These are phyloP conservation scores for Aspergillus saccharolyticus DNA, from an alignment of 495 filamentous ascomycete species.

Conservation along the genomic window DNA sequence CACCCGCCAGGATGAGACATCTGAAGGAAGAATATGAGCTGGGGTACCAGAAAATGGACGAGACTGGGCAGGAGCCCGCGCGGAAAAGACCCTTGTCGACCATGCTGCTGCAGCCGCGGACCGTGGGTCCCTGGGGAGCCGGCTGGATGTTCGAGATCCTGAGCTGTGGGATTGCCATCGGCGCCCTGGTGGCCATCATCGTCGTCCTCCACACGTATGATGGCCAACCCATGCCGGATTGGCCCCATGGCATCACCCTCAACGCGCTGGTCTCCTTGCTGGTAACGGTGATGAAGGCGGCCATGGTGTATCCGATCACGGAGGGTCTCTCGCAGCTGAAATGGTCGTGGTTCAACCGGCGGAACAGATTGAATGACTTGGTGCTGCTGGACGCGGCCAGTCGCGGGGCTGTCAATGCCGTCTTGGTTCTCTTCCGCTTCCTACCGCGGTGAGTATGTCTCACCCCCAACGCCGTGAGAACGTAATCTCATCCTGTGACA, in stretches of 20 bases:
- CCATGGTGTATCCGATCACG: constrained; percentile 35
- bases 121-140: constrained; percentile 17
- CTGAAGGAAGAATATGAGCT: constrained; percentile 19
- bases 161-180: constrained; percentile 21
- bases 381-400: constrained; percentile 39
- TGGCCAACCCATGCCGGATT: constrained; percentile 33
- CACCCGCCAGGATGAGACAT: constrained; percentile 13
- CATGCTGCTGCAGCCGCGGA: constrained; percentile 16
- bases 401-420: constrained; percentile 20
- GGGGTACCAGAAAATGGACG: constrained; percentile 17
- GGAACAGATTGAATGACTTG: constrained; percentile 39
- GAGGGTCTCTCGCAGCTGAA: constrained; percentile 44
- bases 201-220: constrained; percentile 33
- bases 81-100: constrained; percentile 15
- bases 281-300: constrained; percentile 37
- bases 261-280: constrained; percentile 45
- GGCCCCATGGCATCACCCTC: constrained; percentile 43
- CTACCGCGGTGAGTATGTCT: background rate
- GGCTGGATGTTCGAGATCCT: constrained; percentile 28
- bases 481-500: background rate
- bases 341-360: constrained; percentile 43
- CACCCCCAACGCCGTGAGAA: too few species aligned
- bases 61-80: constrained; percentile 3
- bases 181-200: constrained; percentile 25
- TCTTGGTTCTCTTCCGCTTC: background rate